Percentiles rank a stretch among this genome's conserved stretches.
Conservation (phyloP, 108 stramenopile genomes). For the Discostella stelligeroides region DNA sequence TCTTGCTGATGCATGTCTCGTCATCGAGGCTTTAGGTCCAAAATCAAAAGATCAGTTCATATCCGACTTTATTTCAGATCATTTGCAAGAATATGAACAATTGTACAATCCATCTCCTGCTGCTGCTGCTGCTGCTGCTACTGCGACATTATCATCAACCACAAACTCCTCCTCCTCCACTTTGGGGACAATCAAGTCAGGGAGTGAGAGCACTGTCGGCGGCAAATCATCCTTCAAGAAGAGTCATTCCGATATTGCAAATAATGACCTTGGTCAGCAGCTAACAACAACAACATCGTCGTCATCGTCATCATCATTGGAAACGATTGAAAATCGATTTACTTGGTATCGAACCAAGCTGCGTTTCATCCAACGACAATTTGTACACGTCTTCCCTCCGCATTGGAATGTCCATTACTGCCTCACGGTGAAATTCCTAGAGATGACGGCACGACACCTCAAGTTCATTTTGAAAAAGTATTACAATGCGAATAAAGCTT, state of each 20-base stretch:
- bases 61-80: constrained; percentile 77
- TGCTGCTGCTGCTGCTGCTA: constrained; percentile 20
- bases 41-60: constrained; percentile 77
- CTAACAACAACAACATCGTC: no score
- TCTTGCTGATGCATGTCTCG: constrained; percentile 87
- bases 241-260: constrained; percentile 8
- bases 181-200: constrained; percentile 6
- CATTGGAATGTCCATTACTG: constrained; percentile 92
- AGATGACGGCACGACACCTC: constrained; percentile 42
- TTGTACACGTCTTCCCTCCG: constrained; percentile 86
- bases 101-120: constrained; percentile 64
- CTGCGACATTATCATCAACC: background rate
- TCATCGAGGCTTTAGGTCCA: constrained; percentile 94
- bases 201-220: constrained; percentile 15
- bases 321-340: constrained; percentile 91
- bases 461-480: constrained; percentile 46
- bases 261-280: constrained; percentile 5
- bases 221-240: constrained; percentile 63
- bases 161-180: background rate
- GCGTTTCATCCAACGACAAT: constrained; percentile 63
- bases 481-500: constrained; percentile 10
- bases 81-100: constrained; percentile 80
- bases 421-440: constrained; percentile 75
- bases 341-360: constrained; percentile 91
- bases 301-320: constrained; percentile 58